Base-by-base conservation (phyloP, 2,329 filamentous ascomycete species). In the Grosmannia penicillata region DNA sequence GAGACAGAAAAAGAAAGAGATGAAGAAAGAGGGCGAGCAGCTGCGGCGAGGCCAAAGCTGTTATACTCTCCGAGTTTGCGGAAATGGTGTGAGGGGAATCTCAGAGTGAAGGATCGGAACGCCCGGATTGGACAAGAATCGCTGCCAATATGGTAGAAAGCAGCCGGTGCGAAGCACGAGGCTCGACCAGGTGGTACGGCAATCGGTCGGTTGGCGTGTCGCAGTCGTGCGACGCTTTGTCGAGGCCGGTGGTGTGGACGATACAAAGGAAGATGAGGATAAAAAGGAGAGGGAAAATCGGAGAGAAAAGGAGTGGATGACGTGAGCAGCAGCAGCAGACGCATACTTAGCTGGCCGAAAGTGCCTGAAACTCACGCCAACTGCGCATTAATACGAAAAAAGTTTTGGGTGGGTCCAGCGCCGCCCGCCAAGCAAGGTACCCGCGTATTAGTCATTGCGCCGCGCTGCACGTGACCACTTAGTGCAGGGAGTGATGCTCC, bases 171-270 rank as follows among this genome's bases (percentile, higher is more conserved):
- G 17, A 25, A 27, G 34, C 25, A 36, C 34, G 34, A 23, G 26
- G 34, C 34, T 29, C 25, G 26, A 14, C 24, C 18, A 17, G 15
- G 45, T 45, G 35, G 45, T 37, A 34, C 43, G 40, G 33, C 31
- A 27, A 36, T 47, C 43, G 43, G 41, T 36, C 43, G 45, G 38
- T 42, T 33, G 17, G 33, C 10, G 25, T 29, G 26, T 21, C 21
- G n/a, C 25, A 15, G 43, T 46, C 40, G 45, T 46, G 45, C 40
- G 41, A 43, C 41, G 38, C 23, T 36, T 31, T 23, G 28, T 26
- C 23, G 29, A 32, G 26, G 7, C n/a, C 32, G 33, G 17, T 21
- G 25, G 18, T 29, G 33, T 23, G 23, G 28, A 24, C 19, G 28
- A 18, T 25, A 18, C 19, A 32, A 33, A 23, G 33, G 17, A 31